These are phyloP conservation scores for Bipolaris gigantea DNA, from an alignment of 2,329 filamentous ascomycete genomes.

Conservation along the genomic window DNA sequence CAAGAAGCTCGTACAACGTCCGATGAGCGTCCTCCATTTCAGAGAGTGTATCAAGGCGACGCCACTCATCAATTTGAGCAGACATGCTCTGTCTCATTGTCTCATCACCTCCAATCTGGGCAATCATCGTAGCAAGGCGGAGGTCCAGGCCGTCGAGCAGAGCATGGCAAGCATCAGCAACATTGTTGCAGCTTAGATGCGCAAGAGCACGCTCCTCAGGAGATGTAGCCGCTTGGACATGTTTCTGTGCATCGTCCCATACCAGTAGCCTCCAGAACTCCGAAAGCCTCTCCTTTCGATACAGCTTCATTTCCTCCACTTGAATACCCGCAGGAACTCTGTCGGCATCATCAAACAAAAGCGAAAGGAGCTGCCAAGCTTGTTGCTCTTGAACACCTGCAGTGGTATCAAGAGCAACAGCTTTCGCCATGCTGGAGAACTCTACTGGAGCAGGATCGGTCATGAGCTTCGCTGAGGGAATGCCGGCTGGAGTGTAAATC, in stretches of 20 bases:
- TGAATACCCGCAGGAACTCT: constrained; percentile 45
- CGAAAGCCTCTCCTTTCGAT: constrained; percentile 65
- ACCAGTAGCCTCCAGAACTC: constrained; percentile 62
- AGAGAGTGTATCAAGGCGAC: constrained; percentile 76
- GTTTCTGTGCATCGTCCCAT: constrained; percentile 42
- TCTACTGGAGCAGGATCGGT: constrained; percentile 53
- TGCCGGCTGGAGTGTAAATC: constrained; percentile 48
- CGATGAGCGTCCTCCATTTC: constrained; percentile 85
- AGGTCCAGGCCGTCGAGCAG: constrained; percentile 77
- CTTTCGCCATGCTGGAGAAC: constrained; percentile 55
- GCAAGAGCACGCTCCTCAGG: constrained; percentile 83
- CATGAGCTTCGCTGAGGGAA: constrained; percentile 62
- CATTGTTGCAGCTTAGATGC: constrained; percentile 74
- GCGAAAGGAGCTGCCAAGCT: constrained; percentile 83
- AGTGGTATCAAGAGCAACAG: constrained; percentile 42
- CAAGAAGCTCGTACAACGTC: constrained; percentile 84
- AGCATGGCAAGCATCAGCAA: constrained; percentile 79
- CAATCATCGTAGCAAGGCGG: constrained; percentile 79
- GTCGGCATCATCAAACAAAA: constrained; percentile 73
- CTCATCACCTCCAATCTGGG: constrained; percentile 77
- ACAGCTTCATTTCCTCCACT: constrained; percentile 44
- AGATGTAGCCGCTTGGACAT: constrained; percentile 61
- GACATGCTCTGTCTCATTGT: constrained; percentile 72
- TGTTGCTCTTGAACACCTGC: constrained; percentile 64
- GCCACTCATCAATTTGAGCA: constrained; percentile 82